phyloP scores from a whole-genome alignment of 192 early-diverging fungal species.

The Blastocladiella britannica region DNA sequence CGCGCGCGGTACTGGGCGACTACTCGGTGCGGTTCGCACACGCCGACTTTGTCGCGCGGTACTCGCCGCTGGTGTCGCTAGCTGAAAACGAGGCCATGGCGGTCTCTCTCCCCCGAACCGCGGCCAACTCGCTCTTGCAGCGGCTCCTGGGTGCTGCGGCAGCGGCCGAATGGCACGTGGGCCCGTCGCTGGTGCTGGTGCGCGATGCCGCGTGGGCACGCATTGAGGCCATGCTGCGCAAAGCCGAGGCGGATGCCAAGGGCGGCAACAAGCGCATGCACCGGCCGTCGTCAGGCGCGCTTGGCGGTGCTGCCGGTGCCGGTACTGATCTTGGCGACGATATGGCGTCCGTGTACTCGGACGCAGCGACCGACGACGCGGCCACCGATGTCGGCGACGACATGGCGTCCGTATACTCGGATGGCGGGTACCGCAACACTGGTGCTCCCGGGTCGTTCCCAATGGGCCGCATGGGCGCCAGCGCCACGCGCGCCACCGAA shows the following conservation, averaged over 20 bases:
- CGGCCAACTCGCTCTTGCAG: not conserved
- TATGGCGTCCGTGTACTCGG: not conserved
- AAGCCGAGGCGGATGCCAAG: constrained; percentile 32
- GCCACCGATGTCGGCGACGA: constrained; percentile 12
- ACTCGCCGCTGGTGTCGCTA: not conserved
- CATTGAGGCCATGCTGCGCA: constrained; percentile 35
- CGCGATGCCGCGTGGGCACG: constrained; percentile 41
- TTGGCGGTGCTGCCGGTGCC: not conserved
- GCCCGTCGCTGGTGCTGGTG: constrained; percentile 35
- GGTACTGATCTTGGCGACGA: not conserved
- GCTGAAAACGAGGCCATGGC: not conserved
- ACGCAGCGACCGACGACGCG: constrained; percentile 18
- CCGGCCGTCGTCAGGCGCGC: constrained; percentile 15
- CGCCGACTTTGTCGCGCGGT: not conserved
- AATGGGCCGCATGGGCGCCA: no score
- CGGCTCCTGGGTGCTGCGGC: constrained; percentile 5
- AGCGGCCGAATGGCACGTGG: constrained; percentile 25
- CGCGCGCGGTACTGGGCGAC: not conserved
- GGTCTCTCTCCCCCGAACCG: no score
- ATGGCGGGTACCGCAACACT: no score
- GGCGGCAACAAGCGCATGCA: constrained; percentile 8
- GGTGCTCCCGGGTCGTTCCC: no score
- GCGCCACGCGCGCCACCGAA: no score
- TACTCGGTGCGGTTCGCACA: not conserved
- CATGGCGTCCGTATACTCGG: no score